Percentiles rank a stretch among this genome's conserved stretches.
Evolutionary conservation across 108 stramenopile species (phyloP).

Genomic region (Epipyxis sp.): DNA sequence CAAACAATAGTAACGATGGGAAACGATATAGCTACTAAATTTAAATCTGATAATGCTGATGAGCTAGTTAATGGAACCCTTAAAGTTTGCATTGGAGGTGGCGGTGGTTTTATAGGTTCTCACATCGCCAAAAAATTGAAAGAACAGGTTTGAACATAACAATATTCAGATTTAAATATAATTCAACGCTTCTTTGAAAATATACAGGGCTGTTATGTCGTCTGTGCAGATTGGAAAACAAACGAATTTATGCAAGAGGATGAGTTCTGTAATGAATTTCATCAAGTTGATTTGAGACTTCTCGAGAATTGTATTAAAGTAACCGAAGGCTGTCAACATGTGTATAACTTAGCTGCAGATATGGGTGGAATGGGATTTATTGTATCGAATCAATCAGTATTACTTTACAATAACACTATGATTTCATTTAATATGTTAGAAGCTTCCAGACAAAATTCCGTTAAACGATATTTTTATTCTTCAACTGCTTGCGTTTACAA

Average conservation of each 20-base stretch:
- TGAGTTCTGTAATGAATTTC: slow-evolving; percentile 96
- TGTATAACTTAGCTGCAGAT: slow-evolving; percentile 98
- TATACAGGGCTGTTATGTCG: slow-evolving; percentile 77
- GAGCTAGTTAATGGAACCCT: slow-evolving; percentile 30
- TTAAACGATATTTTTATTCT: slow-evolving; percentile 88
- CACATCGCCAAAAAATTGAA: slow-evolving; percentile 95
- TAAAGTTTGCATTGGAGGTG: slow-evolving; percentile 88
- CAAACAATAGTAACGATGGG: too few species aligned
- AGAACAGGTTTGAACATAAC: slow-evolving; percentile 34
- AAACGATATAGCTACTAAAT: background rate
- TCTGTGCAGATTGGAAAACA: slow-evolving; percentile 80
- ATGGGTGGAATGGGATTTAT: slow-evolving; percentile 99
- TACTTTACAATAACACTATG: slow-evolving; percentile 97
- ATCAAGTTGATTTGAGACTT: slow-evolving; percentile 84
- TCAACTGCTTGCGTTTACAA: slow-evolving; percentile 97
- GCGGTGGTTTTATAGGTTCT: slow-evolving; percentile 91
- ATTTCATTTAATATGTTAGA: slow-evolving; percentile 98
- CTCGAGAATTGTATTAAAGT: slow-evolving; percentile 87
- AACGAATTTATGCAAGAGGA: slow-evolving; percentile 94
- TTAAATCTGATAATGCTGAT: background rate
- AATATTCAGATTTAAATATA: background rate
- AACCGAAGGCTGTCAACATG: slow-evolving; percentile 84
- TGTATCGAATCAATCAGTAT: slow-evolving; percentile 88
- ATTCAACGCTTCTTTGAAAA: background rate
- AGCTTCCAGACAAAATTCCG: slow-evolving; percentile 81